These are phyloP conservation scores for Carallia pectinifolia DNA, from an alignment of 345 rosid species.

Conservation along the genomic window DNA sequence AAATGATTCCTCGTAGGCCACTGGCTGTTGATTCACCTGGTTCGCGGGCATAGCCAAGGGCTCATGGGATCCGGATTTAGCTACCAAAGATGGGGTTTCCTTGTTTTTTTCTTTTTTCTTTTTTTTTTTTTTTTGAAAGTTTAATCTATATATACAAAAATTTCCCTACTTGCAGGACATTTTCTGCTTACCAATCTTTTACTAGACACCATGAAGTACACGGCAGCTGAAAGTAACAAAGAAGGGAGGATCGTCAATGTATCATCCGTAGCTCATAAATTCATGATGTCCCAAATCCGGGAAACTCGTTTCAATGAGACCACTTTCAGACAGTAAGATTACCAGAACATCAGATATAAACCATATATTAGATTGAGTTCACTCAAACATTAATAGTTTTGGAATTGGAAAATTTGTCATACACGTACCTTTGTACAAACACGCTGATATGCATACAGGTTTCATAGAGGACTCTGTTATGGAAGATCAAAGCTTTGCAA, in stretches of 20 bases:
- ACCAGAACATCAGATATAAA: too few species aligned
- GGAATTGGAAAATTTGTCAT: background rate
- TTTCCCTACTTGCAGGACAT: slow-evolving; percentile 45
- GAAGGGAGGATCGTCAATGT: slow-evolving; percentile 66
- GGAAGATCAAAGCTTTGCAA: slow-evolving; percentile 41
- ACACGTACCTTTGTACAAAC: background rate
- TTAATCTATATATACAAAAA: background rate
- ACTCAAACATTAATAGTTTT: background rate
- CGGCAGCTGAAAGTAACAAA: slow-evolving; percentile 37
- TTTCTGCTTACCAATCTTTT: slow-evolving; percentile 42
- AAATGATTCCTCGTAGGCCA: background rate
- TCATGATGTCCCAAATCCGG: slow-evolving; percentile 36
- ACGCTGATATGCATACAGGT: slow-evolving; percentile 8
- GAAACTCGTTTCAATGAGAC: slow-evolving; percentile 18
- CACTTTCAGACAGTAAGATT: too few species aligned
- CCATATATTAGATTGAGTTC: too few species aligned
- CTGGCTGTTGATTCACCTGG: too few species aligned
- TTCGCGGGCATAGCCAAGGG: too few species aligned
- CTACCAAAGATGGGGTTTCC: too few species aligned
- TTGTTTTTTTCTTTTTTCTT: too few species aligned
- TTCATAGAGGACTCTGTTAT: slow-evolving; percentile 23
- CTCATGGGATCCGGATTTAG: too few species aligned
- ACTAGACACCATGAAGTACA: slow-evolving; percentile 14
- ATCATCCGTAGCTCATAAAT: slow-evolving; percentile 50
- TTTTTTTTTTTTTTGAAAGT: too few species aligned